These are phyloP conservation scores for Ophiosphaerella korrae DNA, from an alignment of 2,329 filamentous ascomycete genomes.

Conservation along the genomic window DNA sequence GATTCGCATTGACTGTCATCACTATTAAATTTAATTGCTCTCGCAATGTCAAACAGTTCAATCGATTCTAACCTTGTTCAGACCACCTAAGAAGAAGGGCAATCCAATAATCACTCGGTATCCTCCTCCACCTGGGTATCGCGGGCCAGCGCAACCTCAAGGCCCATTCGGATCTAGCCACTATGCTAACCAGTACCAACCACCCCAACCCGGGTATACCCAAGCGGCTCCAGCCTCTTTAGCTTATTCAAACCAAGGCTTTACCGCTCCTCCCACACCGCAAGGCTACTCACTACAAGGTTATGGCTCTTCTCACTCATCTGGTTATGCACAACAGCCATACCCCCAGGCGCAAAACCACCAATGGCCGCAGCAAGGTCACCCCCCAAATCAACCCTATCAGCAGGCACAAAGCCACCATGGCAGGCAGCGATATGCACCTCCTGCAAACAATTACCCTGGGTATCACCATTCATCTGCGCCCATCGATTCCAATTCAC, in stretches of 20 bases:
- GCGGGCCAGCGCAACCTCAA: slow-evolving; percentile 40
- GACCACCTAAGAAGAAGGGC: slow-evolving; percentile 51
- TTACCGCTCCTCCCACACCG: slow-evolving; percentile 21
- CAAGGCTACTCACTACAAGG: slow-evolving; percentile 30
- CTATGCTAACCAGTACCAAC: slow-evolving; percentile 34
- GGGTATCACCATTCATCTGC: slow-evolving; percentile 25
- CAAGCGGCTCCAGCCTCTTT: slow-evolving; percentile 27
- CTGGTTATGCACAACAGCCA: slow-evolving; percentile 23
- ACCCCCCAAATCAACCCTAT: slow-evolving; percentile 28
- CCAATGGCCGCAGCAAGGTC: slow-evolving; percentile 33
- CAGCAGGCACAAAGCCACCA: slow-evolving; percentile 29
- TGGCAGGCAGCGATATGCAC: slow-evolving; percentile 25
- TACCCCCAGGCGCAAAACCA: slow-evolving; percentile 29
- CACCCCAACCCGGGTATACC: slow-evolving; percentile 32
- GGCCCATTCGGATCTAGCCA: slow-evolving; percentile 32
- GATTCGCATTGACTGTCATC: not conserved
- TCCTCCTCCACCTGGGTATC: slow-evolving; percentile 56
- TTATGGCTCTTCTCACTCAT: slow-evolving; percentile 28
- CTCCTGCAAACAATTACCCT: slow-evolving; percentile 21
- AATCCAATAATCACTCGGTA: slow-evolving; percentile 57
- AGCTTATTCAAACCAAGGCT: slow-evolving; percentile 30
- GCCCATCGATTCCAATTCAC: slow-evolving; percentile 28
- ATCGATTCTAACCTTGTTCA: slow-evolving; percentile 10
- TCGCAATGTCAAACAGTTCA: not conserved
- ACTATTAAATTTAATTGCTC: not conserved